Base-by-base conservation (phyloP, 768 basidiomycete genomes). In the Fomitopsis serialis region DNA sequence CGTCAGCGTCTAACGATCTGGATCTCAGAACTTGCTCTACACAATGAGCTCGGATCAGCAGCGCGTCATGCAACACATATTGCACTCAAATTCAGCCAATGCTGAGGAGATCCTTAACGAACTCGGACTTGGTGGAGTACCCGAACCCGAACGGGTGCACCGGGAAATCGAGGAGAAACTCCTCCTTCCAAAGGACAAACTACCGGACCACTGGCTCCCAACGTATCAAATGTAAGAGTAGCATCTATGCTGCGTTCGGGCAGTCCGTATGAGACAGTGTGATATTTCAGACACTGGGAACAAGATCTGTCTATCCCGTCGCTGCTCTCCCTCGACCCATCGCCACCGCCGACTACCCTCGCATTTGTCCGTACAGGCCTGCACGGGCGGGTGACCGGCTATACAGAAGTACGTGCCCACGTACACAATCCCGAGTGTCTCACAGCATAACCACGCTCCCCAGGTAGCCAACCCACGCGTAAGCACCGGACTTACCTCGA, bases 401-500 rank as follows among this genome's bases (percentile, higher is more conserved):
- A 94, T 74, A 68, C 72, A 22, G 94, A 97, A 73, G 92, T 88
- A 60, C 47, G 69, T 54, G n/a, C 42, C 2, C 24, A 22, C 21
- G 12, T 29, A 17, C 8, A 42, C 25, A 5, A 19, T 12, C 7
- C 12, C 24, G n/a, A 11, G 9, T 45, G 36, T 24, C n/a, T 6
- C 29, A 50, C 24, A 5, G 53, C 6, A 56, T 49, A 19, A 44
- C n/a, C 1, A 9, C 1, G 13, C 22, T 42, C 17, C 12, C 19
- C 22, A 92, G 89, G 76, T 74, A 3, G 70, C 78, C 23, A 80
- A 79, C 60, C 70, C 76, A 32, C 79, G 76, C 44, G 64, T 77
- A n/a, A 66, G 79, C 17, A 85, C 84, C 15, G 89, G 90, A 17
- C 73, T 90, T 3, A 91, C 86, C 1, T 97, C 94, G 11, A 92